A percentile compares a stretch with the other conserved stretches of the same genome.
Conservation (phyloP, 257 asterid genomes). For the Solanum piurae region DNA sequence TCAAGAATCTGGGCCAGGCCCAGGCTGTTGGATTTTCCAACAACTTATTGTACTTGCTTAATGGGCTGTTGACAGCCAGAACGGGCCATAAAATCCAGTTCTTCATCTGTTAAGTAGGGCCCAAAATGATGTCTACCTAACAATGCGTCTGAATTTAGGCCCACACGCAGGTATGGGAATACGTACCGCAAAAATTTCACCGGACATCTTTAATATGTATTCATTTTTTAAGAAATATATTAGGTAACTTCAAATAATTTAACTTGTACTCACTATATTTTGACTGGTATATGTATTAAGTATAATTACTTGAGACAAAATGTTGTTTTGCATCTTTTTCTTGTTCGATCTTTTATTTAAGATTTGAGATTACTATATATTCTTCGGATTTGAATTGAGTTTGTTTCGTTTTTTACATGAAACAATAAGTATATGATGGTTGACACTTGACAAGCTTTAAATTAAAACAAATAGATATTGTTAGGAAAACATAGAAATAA, state of each 20-base stretch:
- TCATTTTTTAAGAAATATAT: too few relatives aligned
- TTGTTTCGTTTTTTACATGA: neutral
- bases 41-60: neutral
- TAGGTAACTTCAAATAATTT: too few relatives aligned
- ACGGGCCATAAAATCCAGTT: neutral
- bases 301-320: too few relatives aligned
- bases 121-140: neutral
- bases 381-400: neutral
- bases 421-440: neutral
- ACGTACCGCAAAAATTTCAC: neutral
- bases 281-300: too few relatives aligned
- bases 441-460: neutral
- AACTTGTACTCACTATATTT: too few relatives aligned
- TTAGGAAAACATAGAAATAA: neutral
- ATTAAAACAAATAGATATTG: neutral
- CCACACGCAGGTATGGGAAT: neutral
- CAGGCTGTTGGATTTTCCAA: neutral
- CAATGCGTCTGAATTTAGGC: neutral
- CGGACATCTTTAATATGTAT: too few relatives aligned
- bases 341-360: neutral
- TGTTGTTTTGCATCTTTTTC: too few relatives aligned
- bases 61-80: neutral
- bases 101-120: neutral
- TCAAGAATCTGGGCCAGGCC: neutral
- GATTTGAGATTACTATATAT: neutral